These are phyloP conservation scores for Phytopythium aichiense DNA, from an alignment of 352 stramenopile species.

Conservation along the genomic window DNA sequence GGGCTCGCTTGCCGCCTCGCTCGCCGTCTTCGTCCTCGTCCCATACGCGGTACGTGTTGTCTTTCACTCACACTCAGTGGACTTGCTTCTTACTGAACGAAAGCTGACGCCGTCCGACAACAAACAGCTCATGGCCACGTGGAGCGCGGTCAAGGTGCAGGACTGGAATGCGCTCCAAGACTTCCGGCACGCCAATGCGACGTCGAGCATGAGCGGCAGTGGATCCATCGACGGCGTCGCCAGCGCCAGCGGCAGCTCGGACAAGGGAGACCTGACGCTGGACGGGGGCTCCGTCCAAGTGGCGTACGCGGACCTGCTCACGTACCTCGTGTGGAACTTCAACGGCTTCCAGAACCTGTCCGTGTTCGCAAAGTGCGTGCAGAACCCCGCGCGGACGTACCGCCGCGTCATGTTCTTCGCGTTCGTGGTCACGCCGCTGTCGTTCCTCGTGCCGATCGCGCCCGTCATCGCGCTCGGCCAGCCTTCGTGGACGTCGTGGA, in stretches of 20 bases:
- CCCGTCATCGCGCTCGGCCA: slow-evolving; percentile 30
- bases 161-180: slow-evolving; percentile 34
- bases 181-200: slow-evolving; percentile 21
- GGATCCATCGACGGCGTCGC: not conserved
- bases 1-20: slow-evolving; percentile 20
- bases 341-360: slow-evolving; percentile 57
- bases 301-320: slow-evolving; percentile 21
- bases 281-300: slow-evolving; percentile 15
- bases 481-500: slow-evolving; percentile 43
- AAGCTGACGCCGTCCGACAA: not conserved
- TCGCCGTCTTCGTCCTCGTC: slow-evolving; percentile 31
- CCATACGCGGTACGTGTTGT: slow-evolving; percentile 29
- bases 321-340: slow-evolving; percentile 44
- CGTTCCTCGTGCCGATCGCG: slow-evolving; percentile 39
- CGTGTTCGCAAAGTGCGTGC: slow-evolving; percentile 41
- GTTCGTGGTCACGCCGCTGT: slow-evolving; percentile 30
- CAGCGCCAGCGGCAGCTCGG: not conserved
- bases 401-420: slow-evolving; percentile 37
- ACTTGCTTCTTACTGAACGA: not conserved
- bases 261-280: not conserved
- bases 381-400: slow-evolving; percentile 30
- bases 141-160: slow-evolving; percentile 25
- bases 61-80: not conserved
- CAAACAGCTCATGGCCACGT: slow-evolving; percentile 28
- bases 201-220: not conserved